Conservation (phyloP, 2,329 filamentous ascomycete genomes). For the Phialocephala subalpina region DNA sequence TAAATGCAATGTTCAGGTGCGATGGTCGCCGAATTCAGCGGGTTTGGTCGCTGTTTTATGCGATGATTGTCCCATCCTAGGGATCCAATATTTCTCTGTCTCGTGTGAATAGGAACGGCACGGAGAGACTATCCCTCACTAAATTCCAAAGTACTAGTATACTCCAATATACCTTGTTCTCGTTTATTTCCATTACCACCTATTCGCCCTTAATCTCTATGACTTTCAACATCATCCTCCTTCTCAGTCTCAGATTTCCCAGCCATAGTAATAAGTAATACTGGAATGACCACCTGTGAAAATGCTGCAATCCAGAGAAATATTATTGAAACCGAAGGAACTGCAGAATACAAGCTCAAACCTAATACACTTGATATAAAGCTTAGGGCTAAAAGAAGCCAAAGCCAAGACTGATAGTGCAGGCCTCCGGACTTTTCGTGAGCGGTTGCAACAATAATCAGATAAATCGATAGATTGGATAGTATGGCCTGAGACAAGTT, state of each 20-base stretch:
- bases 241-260: conserved; percentile 11
- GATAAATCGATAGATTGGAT: conserved; percentile 14
- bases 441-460: conserved; percentile 9
- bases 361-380: conserved; percentile 15
- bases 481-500: conserved; percentile 11
- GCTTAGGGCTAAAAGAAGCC: conserved; percentile 7
- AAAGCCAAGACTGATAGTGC: conserved; percentile 17
- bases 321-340: conserved; percentile 11
- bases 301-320: conserved; percentile 21
- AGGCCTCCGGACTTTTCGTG: conserved; percentile 4
- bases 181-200: too few species aligned
- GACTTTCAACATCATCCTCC: conserved; percentile 13
- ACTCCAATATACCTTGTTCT: too few species aligned
- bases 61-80: too few species aligned
- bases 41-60: too few species aligned
- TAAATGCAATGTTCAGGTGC: too few species aligned
- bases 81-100: too few species aligned
- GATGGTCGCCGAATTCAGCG: too few species aligned
- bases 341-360: conserved; percentile 19
- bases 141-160: too few species aligned
- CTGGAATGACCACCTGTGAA: conserved; percentile 18
- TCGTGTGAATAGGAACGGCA: too few species aligned
- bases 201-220: conserved; percentile 17
- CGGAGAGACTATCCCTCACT: too few species aligned
- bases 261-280: conserved; percentile 14